Conservation (phyloP, 2,329 filamentous ascomycete species). For the Penicillium digitatum region DNA sequence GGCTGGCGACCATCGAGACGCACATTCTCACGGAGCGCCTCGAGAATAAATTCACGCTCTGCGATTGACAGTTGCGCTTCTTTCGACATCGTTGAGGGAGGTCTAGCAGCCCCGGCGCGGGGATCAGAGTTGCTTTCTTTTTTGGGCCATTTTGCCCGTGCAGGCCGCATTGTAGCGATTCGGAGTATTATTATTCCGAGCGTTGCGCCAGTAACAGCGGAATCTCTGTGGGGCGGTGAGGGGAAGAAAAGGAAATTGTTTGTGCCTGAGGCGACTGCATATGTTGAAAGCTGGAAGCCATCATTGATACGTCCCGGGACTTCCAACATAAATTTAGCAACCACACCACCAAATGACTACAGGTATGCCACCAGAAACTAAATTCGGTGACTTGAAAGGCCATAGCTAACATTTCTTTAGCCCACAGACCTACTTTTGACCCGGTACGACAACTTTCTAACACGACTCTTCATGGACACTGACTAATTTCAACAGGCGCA, state of each 20-base stretch:
- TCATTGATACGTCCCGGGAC: neutral
- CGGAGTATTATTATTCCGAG: neutral
- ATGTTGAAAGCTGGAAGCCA: neutral
- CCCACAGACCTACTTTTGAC: conserved; percentile 89
- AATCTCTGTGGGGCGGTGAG: neutral
- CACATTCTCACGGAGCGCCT: conserved; percentile 75
- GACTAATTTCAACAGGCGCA: conserved; percentile 57
- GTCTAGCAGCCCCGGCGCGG: conserved; percentile 21
- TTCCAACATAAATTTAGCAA: neutral
- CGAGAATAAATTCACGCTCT: conserved; percentile 78
- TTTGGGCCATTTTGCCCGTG: conserved; percentile 21
- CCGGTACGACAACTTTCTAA: conserved; percentile 56
- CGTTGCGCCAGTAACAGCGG: neutral
- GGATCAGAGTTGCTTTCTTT: conserved; percentile 13
- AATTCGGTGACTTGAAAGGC: neutral
- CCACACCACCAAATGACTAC: conserved; percentile 38
- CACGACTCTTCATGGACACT: conserved; percentile 23
- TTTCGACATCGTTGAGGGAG: conserved; percentile 66
- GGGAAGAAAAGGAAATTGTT: conserved; percentile 2
- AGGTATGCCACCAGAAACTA: conserved; percentile 27
- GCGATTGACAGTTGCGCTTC: conserved; percentile 87
- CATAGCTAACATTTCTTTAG: conserved; percentile 41
- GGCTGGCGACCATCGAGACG: conserved; percentile 79
- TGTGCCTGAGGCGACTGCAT: conserved; percentile 3
- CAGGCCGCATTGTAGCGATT: conserved; percentile 12